These are phyloP conservation scores for Pseudocercospora vitis DNA, from an alignment of 2,329 filamentous ascomycete genomes.

Conservation along the genomic window DNA sequence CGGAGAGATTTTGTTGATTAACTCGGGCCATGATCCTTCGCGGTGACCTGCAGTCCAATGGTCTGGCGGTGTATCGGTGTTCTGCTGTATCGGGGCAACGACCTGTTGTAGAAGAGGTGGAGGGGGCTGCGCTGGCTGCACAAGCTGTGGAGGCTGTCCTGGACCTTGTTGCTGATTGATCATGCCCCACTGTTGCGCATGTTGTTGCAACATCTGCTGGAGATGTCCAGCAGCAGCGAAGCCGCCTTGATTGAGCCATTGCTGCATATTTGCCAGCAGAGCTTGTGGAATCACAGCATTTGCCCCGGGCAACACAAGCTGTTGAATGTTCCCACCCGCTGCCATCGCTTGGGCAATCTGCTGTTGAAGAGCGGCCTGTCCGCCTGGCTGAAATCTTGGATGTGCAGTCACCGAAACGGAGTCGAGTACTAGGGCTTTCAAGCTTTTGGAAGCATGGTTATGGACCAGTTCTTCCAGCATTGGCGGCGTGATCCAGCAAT, in stretches of 20 bases:
- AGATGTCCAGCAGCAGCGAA: constrained; percentile 6
- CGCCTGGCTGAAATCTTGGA: constrained; percentile 25
- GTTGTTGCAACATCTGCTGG: constrained; percentile 16
- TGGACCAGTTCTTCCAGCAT: constrained; percentile 56
- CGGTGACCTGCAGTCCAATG: constrained; percentile 42
- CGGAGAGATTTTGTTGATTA: constrained; percentile 54
- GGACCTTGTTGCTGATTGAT: neutral
- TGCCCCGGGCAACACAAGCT: neutral
- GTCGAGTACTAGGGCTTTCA: constrained; percentile 60
- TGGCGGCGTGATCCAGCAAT: constrained; percentile 66
- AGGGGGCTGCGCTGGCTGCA: neutral
- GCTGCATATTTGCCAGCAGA: constrained; percentile 7
- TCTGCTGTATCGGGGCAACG: neutral
- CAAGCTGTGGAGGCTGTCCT: neutral
- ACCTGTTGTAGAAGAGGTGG: neutral
- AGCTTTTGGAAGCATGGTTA: constrained; percentile 47
- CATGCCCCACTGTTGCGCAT: constrained; percentile 9
- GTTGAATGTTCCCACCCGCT: neutral
- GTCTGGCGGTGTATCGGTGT: constrained; percentile 18
- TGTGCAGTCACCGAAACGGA: constrained; percentile 64
- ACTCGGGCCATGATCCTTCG: constrained; percentile 51
- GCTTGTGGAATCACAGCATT: constrained; percentile 8
- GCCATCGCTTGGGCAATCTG: constrained; percentile 19
- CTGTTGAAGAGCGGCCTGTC: constrained; percentile 19
- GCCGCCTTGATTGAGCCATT: constrained; percentile 6